A percentile compares a stretch with the other conserved stretches of the same genome.
These are phyloP conservation scores for Boletellus deceptivus DNA, from an alignment of 1,284 basidiomycete species.

Conservation along the genomic window DNA sequence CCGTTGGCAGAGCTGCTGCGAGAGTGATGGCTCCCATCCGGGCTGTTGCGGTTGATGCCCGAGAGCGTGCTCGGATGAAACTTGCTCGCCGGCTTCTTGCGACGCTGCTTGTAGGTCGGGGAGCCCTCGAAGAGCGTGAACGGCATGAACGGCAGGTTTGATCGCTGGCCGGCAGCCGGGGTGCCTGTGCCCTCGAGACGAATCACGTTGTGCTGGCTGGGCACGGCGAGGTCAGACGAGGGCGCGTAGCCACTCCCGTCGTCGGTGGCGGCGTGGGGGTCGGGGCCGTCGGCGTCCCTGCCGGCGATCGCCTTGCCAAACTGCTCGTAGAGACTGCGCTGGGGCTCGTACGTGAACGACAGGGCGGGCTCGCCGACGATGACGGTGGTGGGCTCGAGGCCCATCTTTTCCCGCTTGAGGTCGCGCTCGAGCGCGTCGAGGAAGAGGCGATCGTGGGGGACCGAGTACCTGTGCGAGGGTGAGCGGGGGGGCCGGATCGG, in stretches of 20 bases:
- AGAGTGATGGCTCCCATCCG: slow-evolving; percentile 21
- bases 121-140: slow-evolving; percentile 81
- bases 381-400: slow-evolving; percentile 77
- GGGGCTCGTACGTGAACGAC: slow-evolving; percentile 82
- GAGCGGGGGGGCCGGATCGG: slow-evolving; percentile 14
- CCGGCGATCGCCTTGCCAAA: slow-evolving; percentile 59
- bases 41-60: slow-evolving; percentile 24
- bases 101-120: slow-evolving; percentile 83
- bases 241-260: slow-evolving; percentile 11
- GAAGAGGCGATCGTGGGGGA: slow-evolving; percentile 93
- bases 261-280: slow-evolving; percentile 25
- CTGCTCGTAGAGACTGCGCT: slow-evolving; percentile 83
- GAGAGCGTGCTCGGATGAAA: slow-evolving; percentile 23
- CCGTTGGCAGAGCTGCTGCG: slow-evolving; percentile 28
- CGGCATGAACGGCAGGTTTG: slow-evolving; percentile 56
- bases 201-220: slow-evolving; percentile 21
- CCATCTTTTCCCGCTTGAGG: slow-evolving; percentile 89
- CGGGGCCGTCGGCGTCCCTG: slow-evolving; percentile 36
- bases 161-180: slow-evolving; percentile 31
- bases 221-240: background rate
- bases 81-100: slow-evolving; percentile 61
- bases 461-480: slow-evolving; percentile 63
- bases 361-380: slow-evolving; percentile 78
- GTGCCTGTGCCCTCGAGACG: slow-evolving; percentile 26
- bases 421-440: slow-evolving; percentile 92